These are phyloP conservation scores for Stentor roeselii DNA, from an alignment of 73 alveolate genomes.

Conservation along the genomic window DNA sequence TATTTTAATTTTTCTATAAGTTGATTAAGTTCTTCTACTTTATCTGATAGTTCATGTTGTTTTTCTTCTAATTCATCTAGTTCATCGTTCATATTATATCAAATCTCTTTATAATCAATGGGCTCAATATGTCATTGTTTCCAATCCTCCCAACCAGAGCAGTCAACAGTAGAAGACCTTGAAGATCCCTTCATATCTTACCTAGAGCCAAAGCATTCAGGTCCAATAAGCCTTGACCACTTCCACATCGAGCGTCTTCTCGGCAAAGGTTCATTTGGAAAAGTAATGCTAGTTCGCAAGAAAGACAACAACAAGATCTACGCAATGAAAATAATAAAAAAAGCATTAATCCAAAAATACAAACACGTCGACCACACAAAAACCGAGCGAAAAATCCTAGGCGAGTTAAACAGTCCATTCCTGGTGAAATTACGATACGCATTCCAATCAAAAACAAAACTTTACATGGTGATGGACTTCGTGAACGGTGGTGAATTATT, in stretches of 20 bases:
- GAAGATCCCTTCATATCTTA: no score
- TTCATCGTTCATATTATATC: no score
- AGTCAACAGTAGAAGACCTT: no score
- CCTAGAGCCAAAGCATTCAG: no score
- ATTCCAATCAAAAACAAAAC: constrained; percentile 65
- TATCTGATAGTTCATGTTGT: no score
- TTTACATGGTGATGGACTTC: constrained; percentile 85
- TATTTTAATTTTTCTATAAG: no score
- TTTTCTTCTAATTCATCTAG: no score
- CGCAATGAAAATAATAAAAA: constrained; percentile 89
- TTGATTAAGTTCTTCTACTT: no score
- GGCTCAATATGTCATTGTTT: no score
- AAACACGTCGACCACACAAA: constrained; percentile 70
- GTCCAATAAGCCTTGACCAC: constrained; percentile 72
- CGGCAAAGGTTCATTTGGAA: constrained; percentile 94
- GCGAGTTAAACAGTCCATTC: constrained; percentile 68
- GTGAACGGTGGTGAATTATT: constrained; percentile 84
- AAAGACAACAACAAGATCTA: constrained; percentile 68
- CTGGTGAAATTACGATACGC: constrained; percentile 75
- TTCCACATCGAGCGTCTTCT: constrained; percentile 70
- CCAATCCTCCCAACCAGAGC: no score
- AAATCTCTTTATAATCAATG: no score
- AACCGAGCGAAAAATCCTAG: constrained; percentile 77
- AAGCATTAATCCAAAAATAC: constrained; percentile 50
- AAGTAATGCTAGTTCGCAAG: constrained; percentile 77